Evolutionary conservation across 768 basidiomycete species (phyloP).

Genomic region (Rickenella mellea): DNA sequence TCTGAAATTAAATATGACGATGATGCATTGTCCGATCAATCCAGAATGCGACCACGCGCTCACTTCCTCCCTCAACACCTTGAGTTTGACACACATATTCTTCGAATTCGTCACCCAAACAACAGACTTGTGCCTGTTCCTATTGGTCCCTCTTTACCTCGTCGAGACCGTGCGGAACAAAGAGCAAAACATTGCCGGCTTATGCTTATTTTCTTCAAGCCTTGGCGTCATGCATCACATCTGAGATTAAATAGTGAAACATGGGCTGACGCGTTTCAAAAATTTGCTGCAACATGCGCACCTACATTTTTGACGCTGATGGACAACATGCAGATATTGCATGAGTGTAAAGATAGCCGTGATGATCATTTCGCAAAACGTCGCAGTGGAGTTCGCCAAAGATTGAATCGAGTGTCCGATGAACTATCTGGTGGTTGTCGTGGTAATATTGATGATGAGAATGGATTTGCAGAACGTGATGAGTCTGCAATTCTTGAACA

Average conservation of each 20-base stretch:
- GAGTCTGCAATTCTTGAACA: conserved; percentile 12
- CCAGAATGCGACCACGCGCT: too few relatives aligned
- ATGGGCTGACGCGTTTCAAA: conserved; percentile 23
- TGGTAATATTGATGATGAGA: conserved; percentile 2
- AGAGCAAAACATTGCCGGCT: conserved; percentile 19
- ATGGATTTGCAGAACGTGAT: not conserved
- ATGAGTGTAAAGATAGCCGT: conserved; percentile 29
- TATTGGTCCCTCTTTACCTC: conserved; percentile 26
- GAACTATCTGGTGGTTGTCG: not conserved
- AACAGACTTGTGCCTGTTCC: conserved; percentile 20
- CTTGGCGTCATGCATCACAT: conserved; percentile 23
- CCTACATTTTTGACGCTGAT: conserved; percentile 11
- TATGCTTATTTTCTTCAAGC: conserved; percentile 36
- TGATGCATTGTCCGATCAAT: not conserved
- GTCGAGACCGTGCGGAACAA: conserved; percentile 14
- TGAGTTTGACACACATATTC: conserved; percentile 12
- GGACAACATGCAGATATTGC: conserved; percentile 31
- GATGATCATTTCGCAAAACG: conserved; percentile 22
- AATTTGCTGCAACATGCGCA: conserved; percentile 6
- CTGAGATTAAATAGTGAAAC: conserved; percentile 10
- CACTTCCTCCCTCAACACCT: conserved; percentile 11
- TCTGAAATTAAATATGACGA: conserved; percentile 2
- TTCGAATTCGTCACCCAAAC: conserved; percentile 4
- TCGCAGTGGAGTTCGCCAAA: conserved; percentile 22
- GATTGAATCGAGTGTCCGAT: not conserved